Conservation (phyloP, 2,329 filamentous ascomycete species). For the Talaromyces sp. region DNA sequence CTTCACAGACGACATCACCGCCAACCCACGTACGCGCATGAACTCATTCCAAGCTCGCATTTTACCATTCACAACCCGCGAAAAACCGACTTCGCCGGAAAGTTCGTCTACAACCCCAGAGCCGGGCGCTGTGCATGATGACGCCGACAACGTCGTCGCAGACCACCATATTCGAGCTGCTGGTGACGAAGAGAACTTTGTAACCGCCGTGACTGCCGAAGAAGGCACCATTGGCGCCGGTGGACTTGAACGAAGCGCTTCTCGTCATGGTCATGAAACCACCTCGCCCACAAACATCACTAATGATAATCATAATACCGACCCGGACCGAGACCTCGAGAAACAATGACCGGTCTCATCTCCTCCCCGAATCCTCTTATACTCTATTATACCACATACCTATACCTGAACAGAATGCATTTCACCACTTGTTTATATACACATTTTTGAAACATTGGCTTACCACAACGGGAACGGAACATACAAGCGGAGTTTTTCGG, state of each 20-base stretch:
- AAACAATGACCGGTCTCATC: not conserved
- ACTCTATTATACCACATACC: not conserved
- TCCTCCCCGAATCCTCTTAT: not conserved
- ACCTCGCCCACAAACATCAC: not conserved
- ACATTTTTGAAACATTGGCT: not conserved
- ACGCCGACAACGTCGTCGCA: not conserved
- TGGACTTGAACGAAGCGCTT: constrained; percentile 13
- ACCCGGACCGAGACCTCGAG: constrained; percentile 5
- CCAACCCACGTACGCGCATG: constrained; percentile 38
- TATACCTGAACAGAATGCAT: not conserved
- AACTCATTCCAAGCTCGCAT: constrained; percentile 35
- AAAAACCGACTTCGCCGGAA: constrained; percentile 10
- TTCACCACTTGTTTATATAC: not conserved
- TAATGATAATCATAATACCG: not conserved
- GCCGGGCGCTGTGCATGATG: not conserved
- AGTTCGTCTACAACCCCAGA: constrained; percentile 6
- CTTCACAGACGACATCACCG: constrained; percentile 40
- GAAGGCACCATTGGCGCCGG: constrained; percentile 15
- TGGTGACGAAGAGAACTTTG: not conserved
- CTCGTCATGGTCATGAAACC: not conserved
- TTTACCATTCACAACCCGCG: constrained; percentile 14
- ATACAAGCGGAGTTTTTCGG: not conserved
- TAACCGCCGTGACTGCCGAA: not conserved
- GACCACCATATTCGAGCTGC: not conserved
- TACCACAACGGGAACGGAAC: not conserved